These are phyloP conservation scores for Limnanthes douglasii DNA, from an alignment of 345 rosid species.

Conservation along the genomic window DNA sequence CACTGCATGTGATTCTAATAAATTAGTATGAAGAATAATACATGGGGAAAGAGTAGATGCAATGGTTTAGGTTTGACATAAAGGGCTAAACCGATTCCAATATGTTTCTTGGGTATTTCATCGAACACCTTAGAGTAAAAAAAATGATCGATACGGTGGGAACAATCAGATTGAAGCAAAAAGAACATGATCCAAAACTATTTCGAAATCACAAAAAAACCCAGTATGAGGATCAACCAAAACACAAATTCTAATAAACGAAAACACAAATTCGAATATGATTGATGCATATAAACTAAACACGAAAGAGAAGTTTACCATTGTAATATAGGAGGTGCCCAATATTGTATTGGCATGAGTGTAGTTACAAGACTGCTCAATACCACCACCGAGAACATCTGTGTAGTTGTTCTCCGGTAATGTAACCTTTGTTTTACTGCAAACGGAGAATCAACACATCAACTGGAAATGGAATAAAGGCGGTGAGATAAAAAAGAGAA, in stretches of 20 bases:
- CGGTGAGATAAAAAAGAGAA: slow-evolving; percentile 4
- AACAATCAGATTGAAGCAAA: neutral
- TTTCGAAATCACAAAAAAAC: neutral
- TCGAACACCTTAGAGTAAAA: no score
- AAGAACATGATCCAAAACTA: neutral
- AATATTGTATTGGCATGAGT: slow-evolving; percentile 19
- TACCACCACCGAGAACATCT: slow-evolving; percentile 31
- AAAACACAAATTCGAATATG: no score
- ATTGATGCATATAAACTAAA: neutral
- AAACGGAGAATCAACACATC: slow-evolving; percentile 6
- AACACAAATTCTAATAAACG: no score
- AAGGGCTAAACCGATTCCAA: no score
- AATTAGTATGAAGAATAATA: no score
- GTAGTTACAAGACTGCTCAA: slow-evolving; percentile 31
- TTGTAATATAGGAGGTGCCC: slow-evolving; percentile 34
- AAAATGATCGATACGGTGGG: neutral
- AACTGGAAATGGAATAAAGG: neutral
- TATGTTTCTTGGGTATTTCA: no score
- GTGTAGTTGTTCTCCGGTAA: slow-evolving; percentile 41
- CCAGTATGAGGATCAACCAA: no score
- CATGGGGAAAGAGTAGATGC: no score
- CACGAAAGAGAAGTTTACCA: slow-evolving; percentile 29
- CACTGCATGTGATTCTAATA: no score
- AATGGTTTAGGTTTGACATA: no score
- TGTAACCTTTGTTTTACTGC: slow-evolving; percentile 74